Base-by-base conservation (phyloP, 306 rosid genomes). In the Morella rubra region DNA sequence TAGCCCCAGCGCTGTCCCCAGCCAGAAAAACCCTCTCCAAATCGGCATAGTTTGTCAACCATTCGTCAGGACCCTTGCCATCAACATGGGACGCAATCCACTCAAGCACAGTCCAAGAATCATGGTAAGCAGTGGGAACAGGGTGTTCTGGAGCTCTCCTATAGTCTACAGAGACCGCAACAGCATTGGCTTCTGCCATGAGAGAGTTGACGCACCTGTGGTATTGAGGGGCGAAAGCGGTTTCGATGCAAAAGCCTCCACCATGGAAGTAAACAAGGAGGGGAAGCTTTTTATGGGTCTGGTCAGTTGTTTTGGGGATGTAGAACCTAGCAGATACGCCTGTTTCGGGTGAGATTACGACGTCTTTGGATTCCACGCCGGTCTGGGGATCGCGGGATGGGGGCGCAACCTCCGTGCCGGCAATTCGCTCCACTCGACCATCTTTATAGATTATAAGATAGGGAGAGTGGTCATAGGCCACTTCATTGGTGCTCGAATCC, bases 1-100 rank as follows among this genome's bases (percentile, higher is more conserved):
- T 91, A 1, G 84, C 98, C 9, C 98, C 98, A 0, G 95, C 91
- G 52, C 96, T 93, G 51, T 93, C 98, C 3, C 97, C 98, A 0
- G 81, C 83, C 1, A 93, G 68, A 72, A 84, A 88, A 32, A 89
- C 87, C 3, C 74, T 81, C 49, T 24, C 79, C 0, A 84, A 64
- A 82, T 93, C 92, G 0, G 88, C 96, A 6, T 77, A 44, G 0
- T 27, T 19, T 32, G 87, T 93, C 53, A 89, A 77, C 92, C 92
- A 91, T 65, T 80, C 86, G 0, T 89, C 90, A 0, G 90, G 77
- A 0, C 93, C 92, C 19, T 82, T 70, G 44, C 89, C 88, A 4
- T 52, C 71, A 3, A 42, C 49, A 66, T 88, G 93, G 47, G 92
- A 81, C 14, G 83, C 91, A 8, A 88, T 78, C 96, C 98, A 93